Evolutionary conservation across 2,329 filamentous ascomycete genomes (phyloP), one percentile per base, ranked within the genome.

Genomic region (Cylindrodendrum hubeiense): DNA sequence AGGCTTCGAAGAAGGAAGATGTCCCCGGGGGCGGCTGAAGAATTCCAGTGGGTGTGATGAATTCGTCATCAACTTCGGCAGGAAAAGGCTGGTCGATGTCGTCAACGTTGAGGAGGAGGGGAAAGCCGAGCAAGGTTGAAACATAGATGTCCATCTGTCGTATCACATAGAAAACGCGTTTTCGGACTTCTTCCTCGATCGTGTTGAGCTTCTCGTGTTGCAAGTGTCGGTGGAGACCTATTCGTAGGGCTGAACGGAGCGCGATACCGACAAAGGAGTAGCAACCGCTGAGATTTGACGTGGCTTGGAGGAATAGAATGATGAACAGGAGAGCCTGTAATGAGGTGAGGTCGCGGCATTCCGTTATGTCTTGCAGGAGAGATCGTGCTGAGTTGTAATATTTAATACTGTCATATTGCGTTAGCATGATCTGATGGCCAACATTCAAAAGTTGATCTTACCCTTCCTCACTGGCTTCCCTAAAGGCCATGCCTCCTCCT

Each of bases 221-320:
- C 6, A 95, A 80, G 65, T 92, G 88, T 56, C 93, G 90, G 77
- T 96, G 93, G 26, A 95, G 82, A 8, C 93, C 93, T 80, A 95
- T 90, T 28, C 92, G 88, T 34, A 95, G 80, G n/a, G 91, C 89
- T 7, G 91, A 91, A 54, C 92, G 88, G 52, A 95, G 82, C 2
- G 92, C 93, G 71, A 95, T 91, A 7, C 93, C 93, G 51, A 95
- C 86, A 71, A 93, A 94, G 0, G 92, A 89, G 78, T 95, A 95
- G 76, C 93, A 95, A 10, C 90, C 91, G 75, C 90, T 93, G 30
- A 95, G 81, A 75, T 93, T 93, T 10, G 92, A 92, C 2, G 93
- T 93, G 3, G 91, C 89, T 74, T 96, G 93, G 1, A 95, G 84
- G 75, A 95, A 96, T 3, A 95, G 82, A 52, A 94, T 91, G 86